Evolutionary conservation across 1,284 basidiomycete species (phyloP).

Genomic region (Leccinum proximum): DNA sequence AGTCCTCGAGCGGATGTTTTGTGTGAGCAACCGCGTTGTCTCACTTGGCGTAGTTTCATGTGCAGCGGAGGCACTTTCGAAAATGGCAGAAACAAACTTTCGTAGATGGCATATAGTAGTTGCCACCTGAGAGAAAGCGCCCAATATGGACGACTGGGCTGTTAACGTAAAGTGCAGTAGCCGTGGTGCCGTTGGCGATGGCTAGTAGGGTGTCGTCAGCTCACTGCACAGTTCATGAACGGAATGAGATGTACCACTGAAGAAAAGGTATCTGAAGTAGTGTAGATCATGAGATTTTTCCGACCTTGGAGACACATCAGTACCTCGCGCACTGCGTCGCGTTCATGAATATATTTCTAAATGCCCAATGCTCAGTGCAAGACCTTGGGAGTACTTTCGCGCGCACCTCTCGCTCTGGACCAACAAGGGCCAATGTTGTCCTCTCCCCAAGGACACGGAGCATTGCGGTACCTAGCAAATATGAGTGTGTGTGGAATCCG

Average conservation of each 20-base stretch:
- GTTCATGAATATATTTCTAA: constrained; percentile 68
- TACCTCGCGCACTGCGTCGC: constrained; percentile 70
- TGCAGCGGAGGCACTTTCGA: constrained; percentile 28
- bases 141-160: constrained; percentile 61
- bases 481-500: constrained; percentile 2
- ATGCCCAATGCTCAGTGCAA: background rate
- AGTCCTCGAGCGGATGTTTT: constrained; percentile 46
- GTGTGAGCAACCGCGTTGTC: constrained; percentile 18
- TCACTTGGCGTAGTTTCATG: constrained; percentile 20
- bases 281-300: constrained; percentile 52
- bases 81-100: constrained; percentile 49
- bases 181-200: constrained; percentile 49
- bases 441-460: constrained; percentile 35
- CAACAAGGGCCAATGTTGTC: constrained; percentile 24
- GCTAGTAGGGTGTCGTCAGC: constrained; percentile 39
- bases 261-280: constrained; percentile 38
- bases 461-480: constrained; percentile 43
- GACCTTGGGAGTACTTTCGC: background rate
- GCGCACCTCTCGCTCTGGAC: constrained; percentile 33
- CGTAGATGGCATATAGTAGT: constrained; percentile 61
- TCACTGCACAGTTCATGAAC: background rate
- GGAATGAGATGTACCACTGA: constrained; percentile 27
- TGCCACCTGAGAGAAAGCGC: constrained; percentile 50
- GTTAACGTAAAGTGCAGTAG: constrained; percentile 61
- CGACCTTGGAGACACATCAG: constrained; percentile 71